These are phyloP conservation scores for Kodamaea suecica DNA, from an alignment of 1,139 yeast genomes.

Conservation along the genomic window DNA sequence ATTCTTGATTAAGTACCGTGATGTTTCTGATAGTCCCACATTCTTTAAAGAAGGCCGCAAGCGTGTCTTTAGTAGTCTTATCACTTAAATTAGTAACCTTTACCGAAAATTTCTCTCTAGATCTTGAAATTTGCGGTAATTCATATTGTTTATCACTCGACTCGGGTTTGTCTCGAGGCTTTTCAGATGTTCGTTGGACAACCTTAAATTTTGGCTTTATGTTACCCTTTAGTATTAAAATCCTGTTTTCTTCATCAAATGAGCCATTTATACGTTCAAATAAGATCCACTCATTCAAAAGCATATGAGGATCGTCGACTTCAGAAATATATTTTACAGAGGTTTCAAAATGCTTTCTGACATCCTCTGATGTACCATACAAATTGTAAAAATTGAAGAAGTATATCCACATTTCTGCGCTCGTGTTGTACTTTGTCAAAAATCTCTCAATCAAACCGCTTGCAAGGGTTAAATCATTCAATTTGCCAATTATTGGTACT, in stretches of 20 bases:
- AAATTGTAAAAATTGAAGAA: conserved; percentile 37
- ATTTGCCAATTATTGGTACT: conserved; percentile 26
- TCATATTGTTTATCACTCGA: too few relatives aligned
- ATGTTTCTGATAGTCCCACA: conserved; percentile 53
- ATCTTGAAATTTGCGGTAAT: conserved; percentile 26
- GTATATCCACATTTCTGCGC: conserved; percentile 50
- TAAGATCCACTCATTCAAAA: conserved; percentile 45
- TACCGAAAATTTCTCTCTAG: conserved; percentile 56
- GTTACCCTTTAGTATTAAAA: not conserved
- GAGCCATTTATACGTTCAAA: conserved; percentile 39
- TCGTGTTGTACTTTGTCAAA: conserved; percentile 24
- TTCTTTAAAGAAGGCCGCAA: conserved; percentile 49
- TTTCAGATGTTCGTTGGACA: too few relatives aligned
- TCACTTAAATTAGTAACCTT: conserved; percentile 42
- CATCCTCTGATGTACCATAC: conserved; percentile 1
- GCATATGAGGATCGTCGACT: conserved; percentile 52
- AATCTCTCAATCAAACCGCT: conserved; percentile 25
- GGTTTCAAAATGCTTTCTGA: conserved; percentile 17
- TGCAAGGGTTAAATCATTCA: conserved; percentile 27
- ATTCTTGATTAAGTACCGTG: conserved; percentile 22
- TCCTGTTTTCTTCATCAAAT: conserved; percentile 6
- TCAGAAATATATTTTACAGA: conserved; percentile 11
- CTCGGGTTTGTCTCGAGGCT: too few relatives aligned
- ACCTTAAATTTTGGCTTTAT: not conserved
- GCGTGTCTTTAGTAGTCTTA: conserved; percentile 25